Conservation (phyloP, 345 rosid genomes). For the Gossypium ekmanianum region DNA sequence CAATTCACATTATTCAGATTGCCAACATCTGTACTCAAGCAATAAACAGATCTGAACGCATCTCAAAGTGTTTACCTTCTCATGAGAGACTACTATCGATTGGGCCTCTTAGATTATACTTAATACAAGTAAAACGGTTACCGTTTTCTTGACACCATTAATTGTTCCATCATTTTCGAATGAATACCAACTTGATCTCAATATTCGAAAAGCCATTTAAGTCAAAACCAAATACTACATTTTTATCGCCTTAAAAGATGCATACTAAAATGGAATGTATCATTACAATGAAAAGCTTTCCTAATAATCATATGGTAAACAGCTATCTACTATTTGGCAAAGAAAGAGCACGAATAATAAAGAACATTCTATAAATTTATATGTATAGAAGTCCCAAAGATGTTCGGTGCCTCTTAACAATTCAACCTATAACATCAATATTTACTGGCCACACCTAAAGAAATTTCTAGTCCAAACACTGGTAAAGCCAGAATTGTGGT, state of each 20-base stretch:
- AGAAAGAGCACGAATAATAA: background rate
- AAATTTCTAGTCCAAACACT: background rate
- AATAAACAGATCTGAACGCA: background rate
- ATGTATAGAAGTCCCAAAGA: background rate
- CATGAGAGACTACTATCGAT: background rate
- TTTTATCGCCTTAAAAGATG: background rate
- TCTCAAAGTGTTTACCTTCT: background rate
- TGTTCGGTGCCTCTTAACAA: background rate
- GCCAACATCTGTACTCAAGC: background rate
- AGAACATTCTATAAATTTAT: background rate
- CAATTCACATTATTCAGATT: background rate
- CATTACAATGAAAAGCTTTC: background rate
- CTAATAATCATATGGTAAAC: background rate
- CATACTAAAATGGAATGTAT: background rate
- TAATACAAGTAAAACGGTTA: background rate
- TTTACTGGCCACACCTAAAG: background rate
- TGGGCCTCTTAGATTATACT: background rate
- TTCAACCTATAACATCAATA: background rate
- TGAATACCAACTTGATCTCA: background rate
- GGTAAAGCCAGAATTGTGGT: background rate
- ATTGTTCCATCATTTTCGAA: background rate
- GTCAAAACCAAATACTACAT: background rate
- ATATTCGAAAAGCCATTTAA: background rate
- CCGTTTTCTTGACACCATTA: background rate
- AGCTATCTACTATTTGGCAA: background rate